Evolutionary conservation across 345 rosid species (phyloP).

Genomic region (Arabis alpina): DNA sequence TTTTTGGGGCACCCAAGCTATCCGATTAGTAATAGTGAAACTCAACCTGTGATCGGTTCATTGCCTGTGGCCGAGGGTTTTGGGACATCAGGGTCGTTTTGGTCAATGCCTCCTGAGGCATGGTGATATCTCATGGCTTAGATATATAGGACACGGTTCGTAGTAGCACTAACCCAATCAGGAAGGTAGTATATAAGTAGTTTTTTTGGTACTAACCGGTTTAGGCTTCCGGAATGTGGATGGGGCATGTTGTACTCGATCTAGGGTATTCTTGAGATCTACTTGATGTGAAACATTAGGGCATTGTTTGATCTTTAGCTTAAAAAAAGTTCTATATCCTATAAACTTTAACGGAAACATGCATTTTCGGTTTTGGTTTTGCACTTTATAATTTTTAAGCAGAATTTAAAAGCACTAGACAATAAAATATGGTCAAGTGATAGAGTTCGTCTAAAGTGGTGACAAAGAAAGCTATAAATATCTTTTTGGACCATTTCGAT

Average conservation of each 20-base stretch:
- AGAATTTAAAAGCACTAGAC: not conserved
- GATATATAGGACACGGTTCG: constrained; percentile 15
- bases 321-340: too few species aligned
- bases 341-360: not conserved
- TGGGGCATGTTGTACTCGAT: not conserved
- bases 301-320: not conserved
- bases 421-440: not conserved
- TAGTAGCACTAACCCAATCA: constrained; percentile 26
- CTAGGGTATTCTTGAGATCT: constrained; percentile 5
- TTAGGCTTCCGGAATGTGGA: not conserved
- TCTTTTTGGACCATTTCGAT: not conserved
- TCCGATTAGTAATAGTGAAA: constrained; percentile 2
- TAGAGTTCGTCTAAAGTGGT: constrained; percentile 1
- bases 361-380: not conserved
- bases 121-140: constrained; percentile 30
- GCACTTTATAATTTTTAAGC: not conserved
- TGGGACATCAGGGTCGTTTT: constrained; percentile 1
- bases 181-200: not conserved
- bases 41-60: constrained; percentile 17
- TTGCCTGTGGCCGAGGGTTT: constrained; percentile 11
- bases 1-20: constrained; percentile 32
- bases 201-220: constrained; percentile 21
- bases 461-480: not conserved
- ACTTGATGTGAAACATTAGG: constrained; percentile 4
- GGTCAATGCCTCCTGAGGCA: constrained; percentile 38